Base-by-base conservation (phyloP, 495 filamentous ascomycete species). In the Neurospora pannonica region DNA sequence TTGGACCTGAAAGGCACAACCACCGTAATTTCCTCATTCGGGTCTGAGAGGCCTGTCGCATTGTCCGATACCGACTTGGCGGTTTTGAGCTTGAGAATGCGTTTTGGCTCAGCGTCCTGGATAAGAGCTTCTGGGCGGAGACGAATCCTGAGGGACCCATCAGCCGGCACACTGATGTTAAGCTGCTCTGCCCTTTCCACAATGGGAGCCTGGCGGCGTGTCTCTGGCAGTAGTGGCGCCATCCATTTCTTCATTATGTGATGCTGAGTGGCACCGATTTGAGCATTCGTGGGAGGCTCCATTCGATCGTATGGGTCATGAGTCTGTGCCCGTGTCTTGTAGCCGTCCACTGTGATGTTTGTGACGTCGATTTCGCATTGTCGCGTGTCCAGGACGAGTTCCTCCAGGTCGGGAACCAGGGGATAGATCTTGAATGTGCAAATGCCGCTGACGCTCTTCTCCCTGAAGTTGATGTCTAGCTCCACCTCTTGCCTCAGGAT, bases 401-500 rank as follows among this genome's bases (percentile, higher is more conserved):
- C 86, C 48, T 86, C 86, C 37, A 97, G 84, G 10, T 93, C 88
- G 69, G 89, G 88, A 48, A 84, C 82, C 38, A 90, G 88, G 15
- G 92, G 92, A 74, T 92, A 88, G 60, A 98, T 88, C 1, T 90
- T 89, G 74, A 99, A 92, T 71, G 93, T 92, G 11, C 92, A 92
- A 76, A 88, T 91, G 39, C 96, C 96, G 77, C 87, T 92, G 77
- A 98, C 80, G 79, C 87, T 90, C 79, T 90, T 91, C 34, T 87
- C 88, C 70, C 86, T 85, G 77, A 99, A 94, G 82, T 98, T 90
- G 75, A 99, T 87, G 74, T 98, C 95, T 71, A 98, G 85, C 75
- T 94, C 90, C 71, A 99, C 90, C 79, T 90, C 92, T 82, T 98
- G 96, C 77, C 92, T 89, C n/a, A 90, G 83, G 10, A 96, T 86